Conservation (phyloP, 371 early-diverging fungal species). For the Entomophthora muscae region DNA sequence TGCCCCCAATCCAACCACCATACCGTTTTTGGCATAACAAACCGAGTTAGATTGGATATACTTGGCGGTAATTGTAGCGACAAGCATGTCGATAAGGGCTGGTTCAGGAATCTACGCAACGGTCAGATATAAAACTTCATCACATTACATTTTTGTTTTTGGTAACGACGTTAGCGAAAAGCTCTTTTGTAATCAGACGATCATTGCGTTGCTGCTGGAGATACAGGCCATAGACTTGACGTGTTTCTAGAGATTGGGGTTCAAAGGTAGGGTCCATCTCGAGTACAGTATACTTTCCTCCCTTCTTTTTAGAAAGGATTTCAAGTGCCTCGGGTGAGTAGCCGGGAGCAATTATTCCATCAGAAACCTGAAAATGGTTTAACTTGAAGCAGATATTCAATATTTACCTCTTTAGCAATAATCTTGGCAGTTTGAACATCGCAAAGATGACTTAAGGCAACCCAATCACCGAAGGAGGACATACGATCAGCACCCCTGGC, state of each 20-base stretch:
- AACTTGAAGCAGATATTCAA: neutral
- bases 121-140: neutral
- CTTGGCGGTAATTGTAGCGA: conserved; percentile 92
- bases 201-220: conserved; percentile 85
- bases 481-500: conserved; percentile 92
- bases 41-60: conserved; percentile 97
- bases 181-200: conserved; percentile 39
- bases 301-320: conserved; percentile 83
- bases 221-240: conserved; percentile 85
- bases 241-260: conserved; percentile 63
- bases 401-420: conserved; percentile 63
- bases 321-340: conserved; percentile 78
- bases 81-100: conserved; percentile 70
- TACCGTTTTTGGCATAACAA: conserved; percentile 92
- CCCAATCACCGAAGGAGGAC: conserved; percentile 97
- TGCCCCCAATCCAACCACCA: conserved; percentile 95
- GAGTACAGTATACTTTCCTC: conserved; percentile 87
- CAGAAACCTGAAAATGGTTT: conserved; percentile 33
- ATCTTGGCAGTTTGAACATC: conserved; percentile 89
- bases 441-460: conserved; percentile 73
- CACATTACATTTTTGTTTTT: conserved; percentile 40
- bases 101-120: conserved; percentile 33
- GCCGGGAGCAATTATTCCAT: conserved; percentile 91
- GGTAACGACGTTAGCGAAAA: conserved; percentile 74
- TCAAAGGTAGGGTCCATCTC: conserved; percentile 78